Base-by-base conservation (phyloP, 2,329 filamentous ascomycete genomes). In the Aspergillus awamori region DNA sequence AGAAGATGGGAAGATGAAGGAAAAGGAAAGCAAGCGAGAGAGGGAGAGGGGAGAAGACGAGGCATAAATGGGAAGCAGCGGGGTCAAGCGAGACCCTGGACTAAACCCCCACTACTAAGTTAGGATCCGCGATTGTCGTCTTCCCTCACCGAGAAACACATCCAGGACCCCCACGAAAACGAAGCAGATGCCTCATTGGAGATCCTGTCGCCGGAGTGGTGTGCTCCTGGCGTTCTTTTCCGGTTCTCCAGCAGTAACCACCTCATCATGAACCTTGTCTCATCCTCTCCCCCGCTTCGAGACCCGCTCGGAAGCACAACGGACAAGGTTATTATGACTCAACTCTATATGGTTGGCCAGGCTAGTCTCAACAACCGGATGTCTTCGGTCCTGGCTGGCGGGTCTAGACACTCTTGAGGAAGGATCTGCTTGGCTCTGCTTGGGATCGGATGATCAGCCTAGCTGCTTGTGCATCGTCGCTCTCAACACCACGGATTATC, bases 381-480 rank as follows among this genome's bases (percentile, higher is more conserved):
- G 3, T 26, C 47, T 30, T 15, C 20, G 20, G n/a, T 45, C 41
- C 11, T 24, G 41, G 3, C 41, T 7, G 41, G 41, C 41, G 41
- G 20, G 41, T 45, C 41, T 24, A 45, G 41, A 45, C 13, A 20
- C 41, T 45, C 41, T 45, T 11, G 47, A 17, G 26, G 26, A 30
- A 51, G 47, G 24, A 49, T 51, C 47, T 7, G 47, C 47, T 20
- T n/a, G 8, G 28, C 15, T 51, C 26, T n/a, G 30, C 26, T 17
- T 51, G 26, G 8, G 26, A 8, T 51, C 47, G 82, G 83, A 11
- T 36, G 33, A 36, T 36, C 33, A 36, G 4, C 33, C 41, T 22
- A 24, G 41, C 41, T 45, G 41, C 22, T 72, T 85, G 13, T 76
- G 82, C 6, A 81, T 85, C 63, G 82, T 84, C 51, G 78, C 82